Conservation (phyloP, 2,329 filamentous ascomycete genomes). For the Raffaelea arxii region DNA sequence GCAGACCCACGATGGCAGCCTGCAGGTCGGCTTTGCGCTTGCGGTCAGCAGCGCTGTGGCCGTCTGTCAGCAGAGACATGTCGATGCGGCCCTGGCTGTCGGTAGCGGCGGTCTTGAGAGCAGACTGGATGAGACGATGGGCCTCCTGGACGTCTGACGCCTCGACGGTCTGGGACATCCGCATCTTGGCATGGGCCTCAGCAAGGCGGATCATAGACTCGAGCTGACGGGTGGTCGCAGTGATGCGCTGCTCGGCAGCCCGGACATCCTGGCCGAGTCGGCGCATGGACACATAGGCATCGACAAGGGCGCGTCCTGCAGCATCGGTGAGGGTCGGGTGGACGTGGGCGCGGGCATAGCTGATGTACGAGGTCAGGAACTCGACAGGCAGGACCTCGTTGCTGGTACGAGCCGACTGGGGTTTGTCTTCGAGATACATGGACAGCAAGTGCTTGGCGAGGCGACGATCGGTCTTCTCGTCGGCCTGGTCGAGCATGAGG, state of each 20-base stretch:
- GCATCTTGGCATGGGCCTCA: conserved; percentile 98
- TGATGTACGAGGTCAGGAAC: conserved; percentile 94
- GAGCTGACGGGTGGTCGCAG: conserved; percentile 89
- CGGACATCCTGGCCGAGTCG: conserved; percentile 83
- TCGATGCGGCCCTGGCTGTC: conserved; percentile 89
- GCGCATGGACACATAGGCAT: conserved; percentile 89
- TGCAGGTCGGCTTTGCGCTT: conserved; percentile 78
- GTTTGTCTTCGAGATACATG: conserved; percentile 93
- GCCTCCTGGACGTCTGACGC: conserved; percentile 80
- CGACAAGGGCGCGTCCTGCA: conserved; percentile 74
- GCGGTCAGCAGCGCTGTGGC: conserved; percentile 81
- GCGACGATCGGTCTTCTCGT: conserved; percentile 80
- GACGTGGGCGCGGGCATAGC: conserved; percentile 79
- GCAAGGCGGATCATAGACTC: conserved; percentile 97
- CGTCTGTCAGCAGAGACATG: conserved; percentile 90
- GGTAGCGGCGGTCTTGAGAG: conserved; percentile 94
- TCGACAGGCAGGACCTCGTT: conserved; percentile 85
- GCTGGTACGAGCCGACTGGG: conserved; percentile 65
- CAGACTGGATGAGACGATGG: conserved; percentile 83
- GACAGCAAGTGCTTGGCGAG: conserved; percentile 87
- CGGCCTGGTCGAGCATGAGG: conserved; percentile 85
- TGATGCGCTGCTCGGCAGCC: conserved; percentile 88
- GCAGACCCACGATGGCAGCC: conserved; percentile 58
- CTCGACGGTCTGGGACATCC: conserved; percentile 66
- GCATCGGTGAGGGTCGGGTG: conserved; percentile 73